Conservation (phyloP, 139 green algal species). For the Ettlia oleoabundans region DNA sequence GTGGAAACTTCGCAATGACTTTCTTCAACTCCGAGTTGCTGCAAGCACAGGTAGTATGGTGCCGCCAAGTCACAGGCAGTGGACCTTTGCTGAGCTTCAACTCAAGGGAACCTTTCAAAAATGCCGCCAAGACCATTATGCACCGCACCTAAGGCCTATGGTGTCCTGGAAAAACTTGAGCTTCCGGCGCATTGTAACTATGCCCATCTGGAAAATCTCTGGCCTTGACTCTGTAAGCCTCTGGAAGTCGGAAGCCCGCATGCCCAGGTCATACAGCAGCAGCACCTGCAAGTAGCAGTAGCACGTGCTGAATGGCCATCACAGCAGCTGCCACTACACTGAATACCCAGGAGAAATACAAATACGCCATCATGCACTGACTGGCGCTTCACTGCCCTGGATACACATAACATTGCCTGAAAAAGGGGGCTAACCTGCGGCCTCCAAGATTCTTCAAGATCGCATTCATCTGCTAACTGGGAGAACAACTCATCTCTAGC, state of each 20-base stretch:
- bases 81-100: too few species aligned
- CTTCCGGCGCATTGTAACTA: slow-evolving; percentile 50
- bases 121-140: not conserved
- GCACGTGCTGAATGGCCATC: too few species aligned
- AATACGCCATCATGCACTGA: too few species aligned
- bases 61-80: too few species aligned
- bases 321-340: too few species aligned
- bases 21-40: slow-evolving; percentile 56
- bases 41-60: not conserved
- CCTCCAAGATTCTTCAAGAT: slow-evolving; percentile 32
- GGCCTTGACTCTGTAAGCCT: slow-evolving; percentile 18
- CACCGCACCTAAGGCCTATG: slow-evolving; percentile 45
- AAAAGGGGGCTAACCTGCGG: slow-evolving; percentile 30
- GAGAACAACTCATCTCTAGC: slow-evolving; percentile 35
- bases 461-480: slow-evolving; percentile 11
- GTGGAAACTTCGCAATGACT: slow-evolving; percentile 61
- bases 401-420: too few species aligned
- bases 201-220: slow-evolving; percentile 45
- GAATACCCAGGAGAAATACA: too few species aligned
- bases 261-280: slow-evolving; percentile 39
- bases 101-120: too few species aligned
- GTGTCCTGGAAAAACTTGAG: slow-evolving; percentile 53
- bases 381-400: too few species aligned
- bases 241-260: slow-evolving; percentile 32
- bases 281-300: slow-evolving; percentile 26